These are phyloP conservation scores for Blastobotrys aristatus DNA, from an alignment of 1,139 yeast species.

Conservation along the genomic window DNA sequence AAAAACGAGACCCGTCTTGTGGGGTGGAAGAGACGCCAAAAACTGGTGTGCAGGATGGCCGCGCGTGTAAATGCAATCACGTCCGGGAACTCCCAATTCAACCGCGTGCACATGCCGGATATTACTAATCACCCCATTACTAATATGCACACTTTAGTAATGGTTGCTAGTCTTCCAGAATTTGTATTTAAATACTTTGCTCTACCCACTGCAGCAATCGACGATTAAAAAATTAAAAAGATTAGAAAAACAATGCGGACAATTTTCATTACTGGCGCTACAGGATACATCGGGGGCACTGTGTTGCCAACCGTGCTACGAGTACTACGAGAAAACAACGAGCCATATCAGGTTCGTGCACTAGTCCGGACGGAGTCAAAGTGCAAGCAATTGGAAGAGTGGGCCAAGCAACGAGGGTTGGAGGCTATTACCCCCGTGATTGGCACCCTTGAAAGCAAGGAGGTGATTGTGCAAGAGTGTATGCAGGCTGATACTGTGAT, in stretches of 20 bases:
- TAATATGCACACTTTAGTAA: no score
- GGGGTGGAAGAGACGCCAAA: no score
- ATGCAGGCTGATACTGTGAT: constrained; percentile 34
- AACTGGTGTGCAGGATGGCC: no score
- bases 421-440: constrained; percentile 23
- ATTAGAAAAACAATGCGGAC: constrained; percentile 10
- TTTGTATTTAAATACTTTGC: no score
- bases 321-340: constrained; percentile 19
- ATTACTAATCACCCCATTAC: no score
- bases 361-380: constrained; percentile 33
- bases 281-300: constrained; percentile 39
- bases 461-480: constrained; percentile 29
- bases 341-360: constrained; percentile 27
- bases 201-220: no score
- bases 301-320: constrained; percentile 31
- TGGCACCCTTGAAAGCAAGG: constrained; percentile 31
- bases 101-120: no score
- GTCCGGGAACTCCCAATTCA: no score
- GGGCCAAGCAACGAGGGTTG: constrained; percentile 24
- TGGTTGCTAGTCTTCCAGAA: no score
- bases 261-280: constrained; percentile 33
- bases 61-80: no score
- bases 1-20: no score
- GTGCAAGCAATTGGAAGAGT: constrained; percentile 25
- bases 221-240: neutral